Evolutionary conservation across 306 rosid species (phyloP), one percentile per base, ranked within the genome.

Genomic region (Notholithocarpus densiflorus): DNA sequence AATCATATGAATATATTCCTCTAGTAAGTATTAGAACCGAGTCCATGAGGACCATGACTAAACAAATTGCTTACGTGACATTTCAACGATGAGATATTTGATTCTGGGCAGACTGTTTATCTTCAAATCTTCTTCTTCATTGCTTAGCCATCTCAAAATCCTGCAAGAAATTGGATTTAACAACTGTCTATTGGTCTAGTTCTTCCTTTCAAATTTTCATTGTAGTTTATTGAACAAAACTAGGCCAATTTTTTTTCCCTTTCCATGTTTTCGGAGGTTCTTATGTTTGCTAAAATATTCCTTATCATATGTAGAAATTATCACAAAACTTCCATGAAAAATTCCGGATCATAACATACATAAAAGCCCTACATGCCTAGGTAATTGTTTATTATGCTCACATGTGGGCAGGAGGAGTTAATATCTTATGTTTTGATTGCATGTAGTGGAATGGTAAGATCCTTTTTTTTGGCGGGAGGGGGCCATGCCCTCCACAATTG

Each of bases 91-190:
- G 52, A 92, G 71, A 70, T 78, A 68, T 8, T 89, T 65, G 37
- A 89, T 86, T 73, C 69, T 73, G 17, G 92, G 85, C 14, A 45
- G 57, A 57, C 68, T 48, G 24, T 72, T 73, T 7, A 53, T 51
- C 77, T 45, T 76, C 26, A 84, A 71, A 19, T 54, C 65, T 64
- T 71, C 82, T 66, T 87, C 89, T 88, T 95, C 98, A 64, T 90
- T 86, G 11, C 74, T 32, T 23, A 92, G 75, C 97, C 90, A 91
- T 82, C 96, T 90, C 88, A 91, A 78, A 77, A 90, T 90, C 80
- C 97, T 95, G 84, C 61, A 73, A 56, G 4, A 51, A 72, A 27
- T 55, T 48, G 13, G 13, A 56, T 75, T 3, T 62, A 20, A 40
- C 45, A 40, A 40, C 45, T 8, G 45, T 40, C 40, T 11, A 59